Percentiles rank a stretch among this genome's conserved stretches.
These are phyloP conservation scores for Leishmania amazonensis DNA, from an alignment of 208 protist species.

Conservation along the genomic window DNA sequence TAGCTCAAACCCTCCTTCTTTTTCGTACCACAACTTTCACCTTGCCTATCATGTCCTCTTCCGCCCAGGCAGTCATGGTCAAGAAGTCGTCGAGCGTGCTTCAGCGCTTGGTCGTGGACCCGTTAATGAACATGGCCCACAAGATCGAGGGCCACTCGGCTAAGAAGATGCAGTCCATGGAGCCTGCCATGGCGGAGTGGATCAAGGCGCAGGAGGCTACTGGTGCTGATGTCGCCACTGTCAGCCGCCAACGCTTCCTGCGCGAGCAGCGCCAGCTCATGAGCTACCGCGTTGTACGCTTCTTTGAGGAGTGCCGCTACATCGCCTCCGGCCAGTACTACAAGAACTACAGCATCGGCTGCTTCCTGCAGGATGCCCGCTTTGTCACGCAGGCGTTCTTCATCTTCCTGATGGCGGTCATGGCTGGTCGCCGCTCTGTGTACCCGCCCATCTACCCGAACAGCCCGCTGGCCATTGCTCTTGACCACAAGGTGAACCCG, in stretches of 20 bases:
- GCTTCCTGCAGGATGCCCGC: constrained; percentile 66
- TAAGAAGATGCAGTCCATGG: constrained; percentile 42
- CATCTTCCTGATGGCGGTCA: constrained; percentile 66
- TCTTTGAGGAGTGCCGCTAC: constrained; percentile 76
- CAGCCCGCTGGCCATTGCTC: constrained; percentile 66
- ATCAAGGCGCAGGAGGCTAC: constrained; percentile 56
- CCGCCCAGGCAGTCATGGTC: constrained; percentile 23
- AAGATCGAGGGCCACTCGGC: constrained; percentile 71
- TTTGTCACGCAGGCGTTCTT: constrained; percentile 70
- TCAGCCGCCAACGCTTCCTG: constrained; percentile 62
- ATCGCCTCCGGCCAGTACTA: constrained; percentile 75
- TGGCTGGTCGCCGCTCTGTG: constrained; percentile 70
- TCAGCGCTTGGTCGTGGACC: constrained; percentile 44
- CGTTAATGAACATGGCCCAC: constrained; percentile 55
- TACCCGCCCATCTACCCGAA: constrained; percentile 80
- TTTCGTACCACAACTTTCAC: background rate
- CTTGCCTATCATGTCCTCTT: constrained; percentile 23
- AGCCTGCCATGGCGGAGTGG: constrained; percentile 40
- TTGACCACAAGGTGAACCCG: constrained; percentile 84
- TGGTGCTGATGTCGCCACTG: constrained; percentile 71
- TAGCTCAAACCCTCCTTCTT: background rate
- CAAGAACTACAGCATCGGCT: constrained; percentile 54
- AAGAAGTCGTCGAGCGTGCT: constrained; percentile 29
- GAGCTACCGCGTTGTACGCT: constrained; percentile 80
- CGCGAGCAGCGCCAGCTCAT: constrained; percentile 76